Base-by-base conservation (phyloP, 2,329 filamentous ascomycete species). In the Alternaria infectoria region DNA sequence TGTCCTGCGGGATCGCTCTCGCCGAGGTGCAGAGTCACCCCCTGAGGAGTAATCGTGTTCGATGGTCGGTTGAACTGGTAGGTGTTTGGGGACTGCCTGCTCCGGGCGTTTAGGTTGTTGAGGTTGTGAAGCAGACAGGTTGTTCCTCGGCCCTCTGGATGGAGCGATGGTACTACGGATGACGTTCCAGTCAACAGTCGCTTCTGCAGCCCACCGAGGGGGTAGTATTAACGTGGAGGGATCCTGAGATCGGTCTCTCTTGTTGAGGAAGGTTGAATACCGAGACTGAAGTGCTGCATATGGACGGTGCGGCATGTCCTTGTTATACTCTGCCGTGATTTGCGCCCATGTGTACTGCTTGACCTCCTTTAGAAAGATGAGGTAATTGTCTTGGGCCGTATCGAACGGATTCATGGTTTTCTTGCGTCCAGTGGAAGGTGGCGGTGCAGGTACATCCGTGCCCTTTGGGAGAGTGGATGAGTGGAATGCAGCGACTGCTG, bases 291-390 rank as follows among this genome's bases (percentile, higher is more conserved):
- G 59, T 9, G 66, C 64, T 5, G 44, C 19, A 12, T 70, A 70
- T 10, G 57, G 73, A 4, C 83, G 73, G 11, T 69, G 62, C 2
- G 77, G 71, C 51, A 82, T 80, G 26, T 79, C 69, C 3, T 43
- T 59, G 25, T 68, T 61, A 12, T 70, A 77, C 40, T 70, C 69
- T 6, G 61, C 40, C 0, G 71, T 70, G 9, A 84, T 81, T 1
- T 78, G 67, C 3, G 68, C 57, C 81, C 81, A 84, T 9, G 62
- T 61, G 4, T 75, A 62, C 7, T 69, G 67, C 36, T 81, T 77
- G 0, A 80, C 78, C 57, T 83, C 81, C 51, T 80, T 83, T 5
- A 84, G 57, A 36, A 78, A 79, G 6, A 81, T 77, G 0, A 85
- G 67, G 8, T 80, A 64, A 25, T 77, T 70, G 15, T 77, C 70